Evolutionary conservation across 2,329 filamentous ascomycete genomes (phyloP).

Genomic region (Ophiostoma perfectum): DNA sequence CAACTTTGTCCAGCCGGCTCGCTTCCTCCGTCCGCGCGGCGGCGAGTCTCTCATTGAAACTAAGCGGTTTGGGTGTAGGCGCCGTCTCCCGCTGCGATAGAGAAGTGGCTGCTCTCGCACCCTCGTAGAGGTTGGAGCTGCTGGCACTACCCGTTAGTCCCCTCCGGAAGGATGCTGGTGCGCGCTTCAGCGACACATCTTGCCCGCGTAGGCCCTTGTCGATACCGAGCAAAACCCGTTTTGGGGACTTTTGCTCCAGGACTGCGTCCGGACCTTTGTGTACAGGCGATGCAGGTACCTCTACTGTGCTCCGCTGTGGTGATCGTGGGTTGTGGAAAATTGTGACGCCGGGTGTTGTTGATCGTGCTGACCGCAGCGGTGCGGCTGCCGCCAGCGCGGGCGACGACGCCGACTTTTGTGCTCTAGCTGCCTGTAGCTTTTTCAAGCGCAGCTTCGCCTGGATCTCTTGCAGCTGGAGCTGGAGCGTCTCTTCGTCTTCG

Average conservation of each 20-base stretch:
- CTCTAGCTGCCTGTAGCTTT: constrained; percentile 66
- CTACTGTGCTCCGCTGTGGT: constrained; percentile 39
- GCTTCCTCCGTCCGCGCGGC: constrained; percentile 57
- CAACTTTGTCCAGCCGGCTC: constrained; percentile 45
- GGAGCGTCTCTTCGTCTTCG: constrained; percentile 83
- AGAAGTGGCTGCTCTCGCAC: background rate
- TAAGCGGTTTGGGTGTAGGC: constrained; percentile 38
- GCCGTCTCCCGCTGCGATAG: background rate
- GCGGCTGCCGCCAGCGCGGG: background rate
- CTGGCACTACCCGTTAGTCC: constrained; percentile 18
- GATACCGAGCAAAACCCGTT: constrained; percentile 74
- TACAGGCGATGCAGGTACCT: constrained; percentile 73
- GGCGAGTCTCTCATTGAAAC: constrained; percentile 82
- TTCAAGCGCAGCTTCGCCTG: constrained; percentile 84
- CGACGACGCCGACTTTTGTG: constrained; percentile 31
- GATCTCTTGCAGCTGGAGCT: constrained; percentile 81
- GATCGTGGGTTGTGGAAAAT: constrained; percentile 16
- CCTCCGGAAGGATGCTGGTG: constrained; percentile 43
- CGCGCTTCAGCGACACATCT: constrained; percentile 78
- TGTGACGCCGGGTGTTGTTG: constrained; percentile 12
- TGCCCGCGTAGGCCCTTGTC: constrained; percentile 77
- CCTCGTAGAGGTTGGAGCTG: background rate
- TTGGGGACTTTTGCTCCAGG: constrained; percentile 66
- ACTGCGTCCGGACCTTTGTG: constrained; percentile 46
- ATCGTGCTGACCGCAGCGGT: background rate